Evolutionary conservation across 306 rosid genomes (phyloP).

Genomic region (Begonia masoniana): DNA sequence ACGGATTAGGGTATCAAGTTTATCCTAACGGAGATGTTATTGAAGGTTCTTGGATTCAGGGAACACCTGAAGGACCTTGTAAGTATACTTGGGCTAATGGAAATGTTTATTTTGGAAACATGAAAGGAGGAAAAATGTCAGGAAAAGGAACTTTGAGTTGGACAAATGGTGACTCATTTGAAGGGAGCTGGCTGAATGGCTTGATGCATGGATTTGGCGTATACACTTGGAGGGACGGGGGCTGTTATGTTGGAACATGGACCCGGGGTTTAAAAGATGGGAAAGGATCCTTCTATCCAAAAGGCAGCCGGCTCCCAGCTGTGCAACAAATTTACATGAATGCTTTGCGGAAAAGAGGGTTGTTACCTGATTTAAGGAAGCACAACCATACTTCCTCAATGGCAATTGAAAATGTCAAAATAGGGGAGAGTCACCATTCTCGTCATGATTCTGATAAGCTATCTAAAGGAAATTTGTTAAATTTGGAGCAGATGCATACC

Average conservation of each 20-base stretch:
- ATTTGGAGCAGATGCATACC: conserved; percentile 61
- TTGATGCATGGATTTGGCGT: conserved; percentile 94
- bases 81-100: conserved; percentile 90
- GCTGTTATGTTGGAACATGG: conserved; percentile 97
- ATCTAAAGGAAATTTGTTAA: conserved; percentile 52
- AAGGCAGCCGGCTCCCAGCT: conserved; percentile 68
- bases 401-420: conserved; percentile 47
- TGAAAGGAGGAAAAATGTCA: conserved; percentile 92
- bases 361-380: conserved; percentile 78
- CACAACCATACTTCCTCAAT: conserved; percentile 60
- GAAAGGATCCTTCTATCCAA: conserved; percentile 88
- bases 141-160: conserved; percentile 97
- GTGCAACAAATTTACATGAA: conserved; percentile 79
- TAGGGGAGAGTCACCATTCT: conserved; percentile 51
- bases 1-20: conserved; percentile 83
- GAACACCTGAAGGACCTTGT: conserved; percentile 92
- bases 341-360: conserved; percentile 90
- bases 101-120: conserved; percentile 81
- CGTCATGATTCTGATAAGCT: conserved; percentile 37
- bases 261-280: conserved; percentile 91
- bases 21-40: conserved; percentile 75
- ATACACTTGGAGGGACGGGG: conserved; percentile 91
- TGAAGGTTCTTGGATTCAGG: conserved; percentile 99
- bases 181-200: conserved; percentile 93
- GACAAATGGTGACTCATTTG: conserved; percentile 78